phyloP scores from a whole-genome alignment of 345 rosid species.

The Eucalyptus curtisii region DNA sequence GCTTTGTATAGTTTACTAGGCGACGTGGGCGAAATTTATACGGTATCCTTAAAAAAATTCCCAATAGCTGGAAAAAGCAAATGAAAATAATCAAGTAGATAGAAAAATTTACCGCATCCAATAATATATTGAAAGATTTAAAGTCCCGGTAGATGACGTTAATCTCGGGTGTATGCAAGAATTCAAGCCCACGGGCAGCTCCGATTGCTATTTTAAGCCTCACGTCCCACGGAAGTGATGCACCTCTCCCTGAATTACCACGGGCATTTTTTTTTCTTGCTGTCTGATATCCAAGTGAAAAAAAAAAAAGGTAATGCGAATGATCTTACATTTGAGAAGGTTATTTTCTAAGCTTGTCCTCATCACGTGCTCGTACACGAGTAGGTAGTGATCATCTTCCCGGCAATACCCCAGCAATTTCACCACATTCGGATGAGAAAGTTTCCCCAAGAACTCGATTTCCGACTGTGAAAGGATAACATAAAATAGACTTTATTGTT shows the following conservation, averaged over 20 bases:
- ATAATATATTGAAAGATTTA: constrained; percentile 64
- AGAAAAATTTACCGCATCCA: constrained; percentile 41
- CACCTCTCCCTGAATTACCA: constrained; percentile 29
- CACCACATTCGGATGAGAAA: constrained; percentile 71
- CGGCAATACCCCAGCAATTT: constrained; percentile 68
- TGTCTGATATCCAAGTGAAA: background rate
- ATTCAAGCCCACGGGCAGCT: constrained; percentile 59
- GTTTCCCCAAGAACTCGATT: constrained; percentile 55
- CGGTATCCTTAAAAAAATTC: background rate
- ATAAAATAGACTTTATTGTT: no score
- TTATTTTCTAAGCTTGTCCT: constrained; percentile 66
- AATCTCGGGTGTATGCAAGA: constrained; percentile 57
- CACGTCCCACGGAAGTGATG: constrained; percentile 50
- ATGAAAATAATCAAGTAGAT: background rate
- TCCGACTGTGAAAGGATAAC: constrained; percentile 33
- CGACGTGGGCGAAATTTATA: background rate
- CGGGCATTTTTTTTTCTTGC: rapidly evolving
- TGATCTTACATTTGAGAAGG: constrained; percentile 48
- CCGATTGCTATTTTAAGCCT: constrained; percentile 60
- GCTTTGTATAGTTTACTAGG: background rate
- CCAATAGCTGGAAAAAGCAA: background rate
- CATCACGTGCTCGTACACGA: constrained; percentile 60
- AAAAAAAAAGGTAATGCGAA: no score
- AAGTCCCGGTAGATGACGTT: constrained; percentile 73
- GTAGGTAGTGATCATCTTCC: constrained; percentile 62